phyloP scores from a whole-genome alignment of 106 monocot species.

The Apostasia ramifera region DNA sequence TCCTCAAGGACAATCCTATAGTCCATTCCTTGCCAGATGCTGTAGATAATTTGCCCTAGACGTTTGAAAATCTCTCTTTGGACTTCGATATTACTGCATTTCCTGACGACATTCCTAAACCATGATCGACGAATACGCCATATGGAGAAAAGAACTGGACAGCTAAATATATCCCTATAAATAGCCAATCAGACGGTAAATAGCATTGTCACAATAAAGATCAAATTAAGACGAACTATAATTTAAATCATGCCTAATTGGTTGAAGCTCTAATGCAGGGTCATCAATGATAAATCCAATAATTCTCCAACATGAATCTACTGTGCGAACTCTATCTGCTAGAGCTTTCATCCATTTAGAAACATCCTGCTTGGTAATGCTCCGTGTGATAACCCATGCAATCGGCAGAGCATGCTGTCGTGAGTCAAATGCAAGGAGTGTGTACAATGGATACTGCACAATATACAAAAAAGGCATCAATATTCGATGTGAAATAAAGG shows the following conservation, averaged over 20 bases:
- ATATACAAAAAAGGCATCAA: neutral
- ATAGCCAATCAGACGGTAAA: constrained; percentile 3
- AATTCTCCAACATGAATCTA: constrained; percentile 66
- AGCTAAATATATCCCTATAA: constrained; percentile 65
- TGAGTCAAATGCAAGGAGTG: constrained; percentile 92
- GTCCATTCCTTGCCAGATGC: constrained; percentile 44
- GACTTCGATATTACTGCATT: constrained; percentile 59
- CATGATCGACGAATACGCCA: constrained; percentile 92
- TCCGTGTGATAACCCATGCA: constrained; percentile 92
- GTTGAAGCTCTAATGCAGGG: constrained; percentile 64
- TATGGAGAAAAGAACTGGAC: constrained; percentile 74
- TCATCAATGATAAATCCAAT: constrained; percentile 85
- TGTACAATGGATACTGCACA: constrained; percentile 91
- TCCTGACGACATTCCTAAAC: constrained; percentile 76
- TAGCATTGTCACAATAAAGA: neutral
- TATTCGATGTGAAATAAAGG: neutral
- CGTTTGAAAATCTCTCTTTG: constrained; percentile 65
- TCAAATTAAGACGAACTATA: neutral
- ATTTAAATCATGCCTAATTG: constrained; percentile 57
- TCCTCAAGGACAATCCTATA: constrained; percentile 26
- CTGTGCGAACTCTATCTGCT: constrained; percentile 44
- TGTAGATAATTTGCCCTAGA: constrained; percentile 53
- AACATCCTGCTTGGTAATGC: constrained; percentile 64
- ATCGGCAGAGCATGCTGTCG: constrained; percentile 88
- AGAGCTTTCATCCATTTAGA: constrained; percentile 92